Evolutionary conservation across 78 protist genomes (phyloP), one percentile per base, ranked within the genome.

Genomic region (Dictyostelium firmibasis): DNA sequence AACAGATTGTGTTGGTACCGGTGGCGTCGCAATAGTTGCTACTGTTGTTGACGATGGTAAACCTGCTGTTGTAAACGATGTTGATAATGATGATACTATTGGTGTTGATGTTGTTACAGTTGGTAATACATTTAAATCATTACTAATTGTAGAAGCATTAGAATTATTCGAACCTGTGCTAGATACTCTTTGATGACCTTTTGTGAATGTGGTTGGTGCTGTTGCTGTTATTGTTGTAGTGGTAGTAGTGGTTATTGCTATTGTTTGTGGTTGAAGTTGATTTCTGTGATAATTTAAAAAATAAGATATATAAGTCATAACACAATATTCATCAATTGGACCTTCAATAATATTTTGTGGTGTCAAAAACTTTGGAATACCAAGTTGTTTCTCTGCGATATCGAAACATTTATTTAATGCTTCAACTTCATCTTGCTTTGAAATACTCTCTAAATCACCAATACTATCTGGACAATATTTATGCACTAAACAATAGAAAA

Each of bases 271-370:
- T 10, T 25, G 11, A 14, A 13, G 9, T 31, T 33, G 41, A 35
- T 23, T 67, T 69, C 82, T 60, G 16, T 81, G 94, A 33, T 76
- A 67, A 33, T 89, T 89, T 47, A 89, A 70, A 69, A 41, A 89
- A 69, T 81, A 89, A 5, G 87, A 74, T 8, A 89, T 75, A 70
- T 89, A 89, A 13, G 87, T 81, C 94, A 89, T 89, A 6, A 75
- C 76, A 69, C 94, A 89, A 38, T 83, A 35, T 35, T 89, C 94
- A 47, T 89, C 94, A 11, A 89, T 27, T 13, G 77, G 86, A 27
- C 94, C 94, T 27, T 89, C 94, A 10, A 81, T 27, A 2, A 89
- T 81, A 36, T 62, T 23, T 69, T 89, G 94, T 1, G 94, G 85
- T 10, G 86, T 36, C n/a, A 89, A 16, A 13, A 89, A 23, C 31